phyloP scores from a whole-genome alignment of 2,329 filamentous ascomycete genomes.

The Pseudocercospora crystallina region DNA sequence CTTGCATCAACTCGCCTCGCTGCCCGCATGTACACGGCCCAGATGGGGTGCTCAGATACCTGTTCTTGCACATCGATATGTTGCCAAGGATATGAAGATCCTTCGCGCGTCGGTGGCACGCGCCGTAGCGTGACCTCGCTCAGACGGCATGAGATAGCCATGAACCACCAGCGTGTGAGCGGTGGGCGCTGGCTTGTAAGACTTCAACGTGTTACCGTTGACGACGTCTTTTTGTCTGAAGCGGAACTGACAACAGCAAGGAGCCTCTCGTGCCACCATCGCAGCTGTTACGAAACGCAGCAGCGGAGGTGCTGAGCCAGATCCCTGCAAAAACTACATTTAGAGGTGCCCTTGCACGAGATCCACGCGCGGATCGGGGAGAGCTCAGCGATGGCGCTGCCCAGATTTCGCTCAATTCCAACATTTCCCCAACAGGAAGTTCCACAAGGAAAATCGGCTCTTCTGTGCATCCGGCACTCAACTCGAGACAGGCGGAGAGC shows the following conservation, averaged over 20 bases:
- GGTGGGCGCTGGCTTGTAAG: slow-evolving; percentile 14
- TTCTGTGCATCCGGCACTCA: slow-evolving; percentile 5
- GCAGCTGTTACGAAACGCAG: slow-evolving; percentile 19
- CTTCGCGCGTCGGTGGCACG: slow-evolving; percentile 22
- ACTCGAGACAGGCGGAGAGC: slow-evolving; percentile 9
- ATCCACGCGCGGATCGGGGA: slow-evolving; percentile 8
- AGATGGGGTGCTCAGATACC: slow-evolving; percentile 2
- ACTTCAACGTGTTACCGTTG: slow-evolving; percentile 21
- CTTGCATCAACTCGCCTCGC: neutral
- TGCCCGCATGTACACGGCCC: neutral
- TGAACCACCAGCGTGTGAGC: slow-evolving; percentile 15
- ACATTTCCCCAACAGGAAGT: slow-evolving; percentile 9
- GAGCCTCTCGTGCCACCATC: slow-evolving; percentile 17
- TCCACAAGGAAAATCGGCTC: slow-evolving; percentile 1
- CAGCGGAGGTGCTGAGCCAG: slow-evolving; percentile 7
- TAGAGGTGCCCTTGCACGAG: slow-evolving; percentile 21
- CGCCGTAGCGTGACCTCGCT: slow-evolving; percentile 18
- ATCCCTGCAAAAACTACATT: slow-evolving; percentile 22
- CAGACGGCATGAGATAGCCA: slow-evolving; percentile 14
- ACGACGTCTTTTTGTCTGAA: slow-evolving; percentile 13
- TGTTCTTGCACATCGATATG: slow-evolving; percentile 7
- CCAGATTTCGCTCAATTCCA: neutral
- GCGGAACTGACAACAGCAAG: slow-evolving; percentile 19
- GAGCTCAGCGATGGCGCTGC: neutral
- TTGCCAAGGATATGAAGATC: slow-evolving; percentile 17